A percentile compares a stretch with the other conserved stretches of the same genome.
Evolutionary conservation across 148 eudicot genomes (phyloP).

Genomic region (Polygonum maritimum): DNA sequence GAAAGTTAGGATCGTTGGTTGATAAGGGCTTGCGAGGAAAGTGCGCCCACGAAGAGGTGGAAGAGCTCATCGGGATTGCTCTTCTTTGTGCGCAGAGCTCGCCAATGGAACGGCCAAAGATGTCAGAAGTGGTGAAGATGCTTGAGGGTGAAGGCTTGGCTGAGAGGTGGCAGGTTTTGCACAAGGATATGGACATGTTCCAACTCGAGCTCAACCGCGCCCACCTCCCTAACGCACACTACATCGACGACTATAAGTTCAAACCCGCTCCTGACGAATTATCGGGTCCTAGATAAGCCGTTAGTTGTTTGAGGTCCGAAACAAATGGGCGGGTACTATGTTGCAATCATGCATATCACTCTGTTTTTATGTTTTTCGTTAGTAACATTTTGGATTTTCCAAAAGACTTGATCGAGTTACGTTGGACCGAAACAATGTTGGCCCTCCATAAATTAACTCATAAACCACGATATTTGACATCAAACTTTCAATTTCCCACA

Average conservation of each 20-base stretch:
- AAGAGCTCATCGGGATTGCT: constrained; percentile 5
- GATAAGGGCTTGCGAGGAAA: constrained; percentile 27
- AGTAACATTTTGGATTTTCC: no score
- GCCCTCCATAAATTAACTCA: no score
- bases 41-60: constrained; percentile 13
- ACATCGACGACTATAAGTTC: not conserved
- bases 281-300: constrained; percentile 2
- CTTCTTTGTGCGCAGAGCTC: constrained; percentile 4
- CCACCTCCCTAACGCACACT: not conserved
- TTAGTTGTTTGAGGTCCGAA: no score
- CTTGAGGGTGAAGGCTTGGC: constrained; percentile 12
- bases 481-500: no score
- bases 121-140: constrained; percentile 11
- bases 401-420: no score
- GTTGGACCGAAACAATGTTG: no score
- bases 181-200: constrained; percentile 2
- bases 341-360: no score
- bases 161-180: constrained; percentile 8
- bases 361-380: no score
- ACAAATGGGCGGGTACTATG: no score
- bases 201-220: not conserved
- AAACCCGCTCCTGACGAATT: not conserved
- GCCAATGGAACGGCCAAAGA: constrained; percentile 10
- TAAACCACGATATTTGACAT: no score
- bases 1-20: not conserved